Conservation (phyloP, 306 rosid species). For the Rubus idaeus region DNA sequence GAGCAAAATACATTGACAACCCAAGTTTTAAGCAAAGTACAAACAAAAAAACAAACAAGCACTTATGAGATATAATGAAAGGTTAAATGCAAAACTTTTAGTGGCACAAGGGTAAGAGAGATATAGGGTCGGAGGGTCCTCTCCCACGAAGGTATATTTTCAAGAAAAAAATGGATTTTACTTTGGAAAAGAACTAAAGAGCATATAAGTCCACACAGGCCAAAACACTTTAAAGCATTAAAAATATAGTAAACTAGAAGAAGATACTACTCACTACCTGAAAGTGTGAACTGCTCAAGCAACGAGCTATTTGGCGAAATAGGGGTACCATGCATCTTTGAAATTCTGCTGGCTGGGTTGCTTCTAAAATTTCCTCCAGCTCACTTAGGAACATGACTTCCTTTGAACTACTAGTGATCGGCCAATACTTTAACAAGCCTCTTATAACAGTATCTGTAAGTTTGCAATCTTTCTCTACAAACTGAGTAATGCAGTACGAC, state of each 20-base stretch:
- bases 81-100: background rate
- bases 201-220: background rate
- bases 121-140: background rate
- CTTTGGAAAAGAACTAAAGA: background rate
- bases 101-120: background rate
- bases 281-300: constrained; percentile 58
- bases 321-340: constrained; percentile 63
- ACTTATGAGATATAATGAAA: background rate
- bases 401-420: constrained; percentile 64
- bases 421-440: constrained; percentile 63
- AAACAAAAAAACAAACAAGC: background rate
- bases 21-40: background rate
- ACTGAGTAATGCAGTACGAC: constrained; percentile 59
- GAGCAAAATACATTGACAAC: background rate
- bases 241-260: background rate
- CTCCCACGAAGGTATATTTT: background rate
- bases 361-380: constrained; percentile 63
- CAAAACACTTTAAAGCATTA: background rate
- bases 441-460: constrained; percentile 56
- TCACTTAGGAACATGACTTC: constrained; percentile 63
- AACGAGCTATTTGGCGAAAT: constrained; percentile 48
- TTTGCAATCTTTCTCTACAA: constrained; percentile 60
- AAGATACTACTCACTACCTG: constrained; percentile 38
- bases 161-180: background rate
- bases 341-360: constrained; percentile 57